phyloP scores from a whole-genome alignment of 2,329 filamentous ascomycete species.

The Fusarium liriodendri region DNA sequence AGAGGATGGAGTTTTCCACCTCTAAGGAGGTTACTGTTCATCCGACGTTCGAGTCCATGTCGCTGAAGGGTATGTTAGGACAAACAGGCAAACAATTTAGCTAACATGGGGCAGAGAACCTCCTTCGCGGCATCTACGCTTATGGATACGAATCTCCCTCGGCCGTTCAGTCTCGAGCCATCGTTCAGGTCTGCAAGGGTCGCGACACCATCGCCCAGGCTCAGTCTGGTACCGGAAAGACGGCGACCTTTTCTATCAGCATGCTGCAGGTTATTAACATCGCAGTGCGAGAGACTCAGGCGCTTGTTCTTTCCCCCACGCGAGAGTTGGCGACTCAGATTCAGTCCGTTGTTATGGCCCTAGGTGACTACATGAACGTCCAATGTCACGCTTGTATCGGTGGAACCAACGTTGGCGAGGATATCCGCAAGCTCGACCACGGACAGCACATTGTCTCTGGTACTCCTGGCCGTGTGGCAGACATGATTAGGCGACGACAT shows the following conservation, averaged over 20 bases:
- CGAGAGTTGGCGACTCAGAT: slow-evolving; percentile 98
- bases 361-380: slow-evolving; percentile 99
- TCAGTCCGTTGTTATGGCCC: slow-evolving; percentile 97
- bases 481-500: slow-evolving; percentile 70
- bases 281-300: slow-evolving; percentile 91
- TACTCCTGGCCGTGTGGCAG: slow-evolving; percentile 90
- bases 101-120: slow-evolving; percentile 72
- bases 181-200: slow-evolving; percentile 98
- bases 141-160: slow-evolving; percentile 99
- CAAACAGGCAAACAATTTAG: background rate
- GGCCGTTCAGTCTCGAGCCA: slow-evolving; percentile 96
- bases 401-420: slow-evolving; percentile 96
- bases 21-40: slow-evolving; percentile 97
- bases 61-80: slow-evolving; percentile 77
- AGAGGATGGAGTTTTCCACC: slow-evolving; percentile 97
- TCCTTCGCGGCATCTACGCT: slow-evolving; percentile 96
- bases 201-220: slow-evolving; percentile 98
- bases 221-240: slow-evolving; percentile 97
- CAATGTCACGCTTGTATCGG: slow-evolving; percentile 99
- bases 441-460: slow-evolving; percentile 98
- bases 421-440: slow-evolving; percentile 97
- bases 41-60: slow-evolving; percentile 95
- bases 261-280: slow-evolving; percentile 97
- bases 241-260: slow-evolving; percentile 94
- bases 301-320: slow-evolving; percentile 93